Evolutionary conservation across 352 stramenopile species (phyloP).

Genomic region (Pythium coloratum): DNA sequence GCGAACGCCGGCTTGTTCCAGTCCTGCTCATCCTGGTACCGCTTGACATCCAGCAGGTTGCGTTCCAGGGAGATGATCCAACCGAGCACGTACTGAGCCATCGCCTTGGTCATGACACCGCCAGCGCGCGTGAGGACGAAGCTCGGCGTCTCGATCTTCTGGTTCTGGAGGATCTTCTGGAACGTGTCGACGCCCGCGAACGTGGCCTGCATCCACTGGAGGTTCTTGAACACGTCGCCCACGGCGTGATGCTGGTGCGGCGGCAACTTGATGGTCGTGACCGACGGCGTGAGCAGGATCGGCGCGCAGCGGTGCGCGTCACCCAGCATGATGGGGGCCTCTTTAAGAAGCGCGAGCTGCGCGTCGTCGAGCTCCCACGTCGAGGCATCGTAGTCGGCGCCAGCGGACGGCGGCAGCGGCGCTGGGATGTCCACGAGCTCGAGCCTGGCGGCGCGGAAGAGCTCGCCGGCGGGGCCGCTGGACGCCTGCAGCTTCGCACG

Average conservation of each 20-base stretch:
- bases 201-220: slow-evolving; percentile 64
- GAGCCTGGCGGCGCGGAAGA: slow-evolving; percentile 42
- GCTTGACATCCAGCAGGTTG: slow-evolving; percentile 52
- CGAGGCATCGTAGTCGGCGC: slow-evolving; percentile 1
- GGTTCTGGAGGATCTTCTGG: slow-evolving; percentile 30
- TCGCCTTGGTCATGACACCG: slow-evolving; percentile 50
- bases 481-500: slow-evolving; percentile 31
- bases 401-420: slow-evolving; percentile 11
- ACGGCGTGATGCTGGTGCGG: slow-evolving; percentile 18
- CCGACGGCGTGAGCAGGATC: slow-evolving; percentile 37
- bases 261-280: slow-evolving; percentile 12
- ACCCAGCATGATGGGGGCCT: slow-evolving; percentile 45
- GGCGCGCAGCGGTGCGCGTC: slow-evolving; percentile 48
- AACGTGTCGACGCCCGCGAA: slow-evolving; percentile 65
- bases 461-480: slow-evolving; percentile 33
- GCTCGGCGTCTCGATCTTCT: slow-evolving; percentile 13
- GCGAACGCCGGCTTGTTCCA: slow-evolving; percentile 39
- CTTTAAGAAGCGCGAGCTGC: slow-evolving; percentile 39
- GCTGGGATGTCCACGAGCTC: slow-evolving; percentile 46
- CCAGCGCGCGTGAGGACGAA: slow-evolving; percentile 63
- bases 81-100: slow-evolving; percentile 72
- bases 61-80: slow-evolving; percentile 67
- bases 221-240: slow-evolving; percentile 36
- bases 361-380: slow-evolving; percentile 37
- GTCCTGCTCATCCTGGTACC: slow-evolving; percentile 37